Evolutionary conservation across 164 flowering plant genomes (phyloP).

Genomic region (Vitis cinerea): DNA sequence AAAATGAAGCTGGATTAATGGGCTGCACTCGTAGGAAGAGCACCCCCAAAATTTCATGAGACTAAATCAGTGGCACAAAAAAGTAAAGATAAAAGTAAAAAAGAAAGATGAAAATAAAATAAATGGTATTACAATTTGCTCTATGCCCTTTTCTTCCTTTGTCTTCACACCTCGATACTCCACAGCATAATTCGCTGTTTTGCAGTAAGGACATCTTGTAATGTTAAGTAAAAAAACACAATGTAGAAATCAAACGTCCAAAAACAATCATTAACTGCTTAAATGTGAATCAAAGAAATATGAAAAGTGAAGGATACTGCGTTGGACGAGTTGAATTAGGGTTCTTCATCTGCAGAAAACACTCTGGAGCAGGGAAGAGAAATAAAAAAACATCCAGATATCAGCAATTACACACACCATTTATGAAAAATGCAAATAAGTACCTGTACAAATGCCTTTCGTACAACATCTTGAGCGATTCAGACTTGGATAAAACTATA

Average conservation of each 20-base stretch:
- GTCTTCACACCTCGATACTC: conserved; percentile 90
- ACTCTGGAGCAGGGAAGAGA: conserved; percentile 49
- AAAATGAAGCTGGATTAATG: background rate
- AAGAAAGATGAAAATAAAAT: background rate
- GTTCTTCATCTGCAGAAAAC: conserved; percentile 95
- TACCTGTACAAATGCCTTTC: conserved; percentile 99
- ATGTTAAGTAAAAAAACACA: conserved; percentile 41
- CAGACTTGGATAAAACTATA: conserved; percentile 91
- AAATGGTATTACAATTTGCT: conserved; percentile 77
- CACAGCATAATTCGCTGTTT: conserved; percentile 90
- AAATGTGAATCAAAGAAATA: background rate
- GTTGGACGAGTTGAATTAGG: conserved; percentile 94
- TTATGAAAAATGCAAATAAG: background rate
- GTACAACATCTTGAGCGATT: conserved; percentile 95
- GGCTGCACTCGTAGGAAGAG: background rate
- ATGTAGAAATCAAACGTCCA: background rate
- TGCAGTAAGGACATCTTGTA: conserved; percentile 91
- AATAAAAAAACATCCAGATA: conserved; percentile 7
- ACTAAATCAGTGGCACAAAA: background rate
- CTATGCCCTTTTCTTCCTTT: conserved; percentile 88
- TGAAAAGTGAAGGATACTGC: conserved; percentile 72
- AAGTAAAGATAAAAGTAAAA: background rate
- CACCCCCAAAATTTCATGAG: background rate
- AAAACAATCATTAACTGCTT: background rate
- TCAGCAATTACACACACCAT: background rate